These are phyloP conservation scores for Sporothrix humicola DNA, from an alignment of 2,329 filamentous ascomycete species.

Conservation along the genomic window DNA sequence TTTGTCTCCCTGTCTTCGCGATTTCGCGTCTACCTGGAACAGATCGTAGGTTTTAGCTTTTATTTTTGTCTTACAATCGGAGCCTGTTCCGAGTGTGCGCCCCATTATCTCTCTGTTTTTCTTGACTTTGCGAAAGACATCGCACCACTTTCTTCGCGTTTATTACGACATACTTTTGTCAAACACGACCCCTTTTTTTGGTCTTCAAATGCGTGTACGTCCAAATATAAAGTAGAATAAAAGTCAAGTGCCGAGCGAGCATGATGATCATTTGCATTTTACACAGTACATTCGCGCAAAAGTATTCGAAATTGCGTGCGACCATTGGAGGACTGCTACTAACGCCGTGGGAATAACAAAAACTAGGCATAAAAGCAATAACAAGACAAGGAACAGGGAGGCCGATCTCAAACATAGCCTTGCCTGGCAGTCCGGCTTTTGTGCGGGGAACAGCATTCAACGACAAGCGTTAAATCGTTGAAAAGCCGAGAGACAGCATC, in stretches of 20 bases:
- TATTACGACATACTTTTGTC: background rate
- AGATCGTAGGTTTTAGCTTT: conserved; percentile 27
- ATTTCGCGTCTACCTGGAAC: conserved; percentile 22
- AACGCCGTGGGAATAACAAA: conserved; percentile 6
- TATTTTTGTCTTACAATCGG: conserved; percentile 27
- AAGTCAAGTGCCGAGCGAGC: background rate
- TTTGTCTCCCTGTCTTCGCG: conserved; percentile 7
- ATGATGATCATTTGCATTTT: background rate
- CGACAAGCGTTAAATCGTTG: too few species aligned
- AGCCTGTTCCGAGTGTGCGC: background rate
- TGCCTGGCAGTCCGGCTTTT: background rate
- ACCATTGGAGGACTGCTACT: background rate
- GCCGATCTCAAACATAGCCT: conserved; percentile 11
- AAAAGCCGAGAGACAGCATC: background rate
- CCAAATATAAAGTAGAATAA: too few species aligned
- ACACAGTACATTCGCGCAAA: background rate
- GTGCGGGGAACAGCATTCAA: background rate
- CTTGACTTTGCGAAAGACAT: background rate
- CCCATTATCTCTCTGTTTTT: background rate
- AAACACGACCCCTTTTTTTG: background rate
- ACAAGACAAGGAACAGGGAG: background rate
- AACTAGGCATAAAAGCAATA: background rate
- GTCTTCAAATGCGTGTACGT: background rate
- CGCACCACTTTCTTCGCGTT: too few species aligned
- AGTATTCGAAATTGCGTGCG: background rate